Conservation (phyloP, 139 green algal species). For the Diplosphaera chodatii region DNA sequence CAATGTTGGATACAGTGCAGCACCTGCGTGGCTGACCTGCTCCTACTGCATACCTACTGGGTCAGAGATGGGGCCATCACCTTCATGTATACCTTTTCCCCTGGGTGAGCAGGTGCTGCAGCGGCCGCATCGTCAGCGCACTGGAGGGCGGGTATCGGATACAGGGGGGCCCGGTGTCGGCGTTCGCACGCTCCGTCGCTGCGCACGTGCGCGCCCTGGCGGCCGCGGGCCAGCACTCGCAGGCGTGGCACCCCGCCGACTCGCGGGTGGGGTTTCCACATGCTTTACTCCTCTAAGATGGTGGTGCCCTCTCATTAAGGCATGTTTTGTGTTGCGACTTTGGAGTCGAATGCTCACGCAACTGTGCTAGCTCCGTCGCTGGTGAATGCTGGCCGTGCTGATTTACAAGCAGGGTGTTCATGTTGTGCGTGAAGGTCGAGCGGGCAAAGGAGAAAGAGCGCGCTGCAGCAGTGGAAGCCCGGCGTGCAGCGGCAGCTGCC, state of each 20-base stretch:
- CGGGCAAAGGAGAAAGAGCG: constrained; percentile 35
- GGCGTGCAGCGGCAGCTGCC: constrained; percentile 1
- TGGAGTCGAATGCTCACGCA: too few species aligned
- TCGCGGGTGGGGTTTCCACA: too few species aligned
- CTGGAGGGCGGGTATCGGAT: constrained; percentile 92
- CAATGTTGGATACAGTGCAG: neutral
- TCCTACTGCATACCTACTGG: too few species aligned
- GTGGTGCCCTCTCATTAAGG: too few species aligned
- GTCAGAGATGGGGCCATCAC: too few species aligned
- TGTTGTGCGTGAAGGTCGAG: constrained; percentile 15
- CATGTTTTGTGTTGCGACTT: too few species aligned
- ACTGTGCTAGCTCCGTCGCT: too few species aligned
- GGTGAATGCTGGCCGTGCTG: too few species aligned
- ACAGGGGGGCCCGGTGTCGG: constrained; percentile 61
- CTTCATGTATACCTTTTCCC: too few species aligned
- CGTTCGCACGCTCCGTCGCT: constrained; percentile 80
- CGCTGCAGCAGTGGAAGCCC: constrained; percentile 20
- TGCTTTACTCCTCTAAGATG: too few species aligned
- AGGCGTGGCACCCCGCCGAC: constrained; percentile 34
- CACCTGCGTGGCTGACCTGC: too few species aligned
- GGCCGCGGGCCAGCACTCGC: constrained; percentile 35
- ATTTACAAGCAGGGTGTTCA: too few species aligned
- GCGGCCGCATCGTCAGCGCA: constrained; percentile 72
- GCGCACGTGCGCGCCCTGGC: constrained; percentile 74
- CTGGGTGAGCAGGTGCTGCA: constrained; percentile 51